phyloP scores from a whole-genome alignment of 768 basidiomycete genomes.

The Neoboletus magnificus region DNA sequence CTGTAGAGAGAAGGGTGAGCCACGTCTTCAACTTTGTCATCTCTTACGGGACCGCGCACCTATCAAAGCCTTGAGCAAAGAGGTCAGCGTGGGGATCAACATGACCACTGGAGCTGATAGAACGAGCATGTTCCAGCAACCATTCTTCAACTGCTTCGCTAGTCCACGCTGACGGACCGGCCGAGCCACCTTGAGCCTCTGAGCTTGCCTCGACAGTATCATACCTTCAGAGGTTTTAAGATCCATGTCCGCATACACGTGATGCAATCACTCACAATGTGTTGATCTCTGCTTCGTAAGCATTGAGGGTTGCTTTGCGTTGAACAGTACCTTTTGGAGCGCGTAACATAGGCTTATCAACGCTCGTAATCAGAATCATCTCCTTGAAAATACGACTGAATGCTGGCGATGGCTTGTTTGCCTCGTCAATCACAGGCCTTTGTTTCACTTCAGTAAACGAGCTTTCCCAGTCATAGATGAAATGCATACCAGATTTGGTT shows the following conservation, averaged over 20 bases:
- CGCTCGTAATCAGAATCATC: constrained; percentile 46
- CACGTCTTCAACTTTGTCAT: no score
- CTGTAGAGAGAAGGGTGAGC: constrained; percentile 12
- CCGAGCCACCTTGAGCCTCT: constrained; percentile 15
- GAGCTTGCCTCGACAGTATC: constrained; percentile 29
- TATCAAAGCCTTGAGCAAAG: constrained; percentile 37
- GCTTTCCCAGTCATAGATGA: not conserved
- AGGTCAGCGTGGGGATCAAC: constrained; percentile 23
- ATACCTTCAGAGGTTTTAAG: constrained; percentile 23
- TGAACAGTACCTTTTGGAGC: constrained; percentile 46
- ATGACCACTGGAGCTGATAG: constrained; percentile 3
- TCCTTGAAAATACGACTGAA: constrained; percentile 50
- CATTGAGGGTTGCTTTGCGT: constrained; percentile 36
- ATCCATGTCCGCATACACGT: not conserved
- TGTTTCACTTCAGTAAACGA: not conserved
- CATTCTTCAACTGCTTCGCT: constrained; percentile 18
- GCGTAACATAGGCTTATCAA: constrained; percentile 42
- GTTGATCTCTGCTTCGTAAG: constrained; percentile 47
- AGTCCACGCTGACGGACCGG: constrained; percentile 27
- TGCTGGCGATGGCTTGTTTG: constrained; percentile 39
- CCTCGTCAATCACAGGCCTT: constrained; percentile 44
- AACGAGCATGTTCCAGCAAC: constrained; percentile 26
- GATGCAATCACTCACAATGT: constrained; percentile 32
- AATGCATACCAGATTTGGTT: constrained; percentile 30
- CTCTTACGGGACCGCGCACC: constrained; percentile 18